Conservation (phyloP, 148 eudicot species). For the Cornus florida region DNA sequence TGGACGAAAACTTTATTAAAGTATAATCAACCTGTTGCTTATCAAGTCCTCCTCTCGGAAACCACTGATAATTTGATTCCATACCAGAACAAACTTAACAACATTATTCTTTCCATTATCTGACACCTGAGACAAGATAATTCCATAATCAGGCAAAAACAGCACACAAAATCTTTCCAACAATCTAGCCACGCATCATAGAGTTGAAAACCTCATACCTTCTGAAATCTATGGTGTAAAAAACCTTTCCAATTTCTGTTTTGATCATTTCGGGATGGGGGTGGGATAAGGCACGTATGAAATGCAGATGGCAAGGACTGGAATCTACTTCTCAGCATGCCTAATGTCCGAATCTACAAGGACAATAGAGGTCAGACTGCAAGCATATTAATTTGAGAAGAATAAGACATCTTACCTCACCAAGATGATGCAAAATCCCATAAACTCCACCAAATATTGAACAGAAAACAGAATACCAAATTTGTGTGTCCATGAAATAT, state of each 20-base stretch:
- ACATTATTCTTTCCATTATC: constrained; percentile 47
- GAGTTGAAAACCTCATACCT: constrained; percentile 37
- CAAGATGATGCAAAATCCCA: constrained; percentile 93
- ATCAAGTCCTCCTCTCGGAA: constrained; percentile 93
- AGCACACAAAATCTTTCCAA: constrained; percentile 3
- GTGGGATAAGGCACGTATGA: constrained; percentile 64
- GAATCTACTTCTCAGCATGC: constrained; percentile 91
- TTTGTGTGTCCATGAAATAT: constrained; percentile 94
- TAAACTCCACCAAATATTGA: constrained; percentile 84
- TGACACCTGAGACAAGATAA: constrained; percentile 45
- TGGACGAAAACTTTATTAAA: background rate
- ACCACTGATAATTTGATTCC: constrained; percentile 89
- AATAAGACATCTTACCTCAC: constrained; percentile 61
- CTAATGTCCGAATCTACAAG: constrained; percentile 79
- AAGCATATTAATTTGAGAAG: background rate
- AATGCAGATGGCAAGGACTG: constrained; percentile 76
- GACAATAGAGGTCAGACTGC: constrained; percentile 9
- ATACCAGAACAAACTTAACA: constrained; percentile 72
- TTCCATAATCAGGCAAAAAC: constrained; percentile 9
- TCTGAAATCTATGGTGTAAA: constrained; percentile 39
- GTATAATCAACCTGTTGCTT: constrained; percentile 66
- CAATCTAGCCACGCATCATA: constrained; percentile 2
- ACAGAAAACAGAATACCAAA: constrained; percentile 98
- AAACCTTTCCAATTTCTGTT: constrained; percentile 37
- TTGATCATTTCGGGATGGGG: constrained; percentile 34